Conservation (phyloP, 306 rosid species). For the Parietaria judaica region DNA sequence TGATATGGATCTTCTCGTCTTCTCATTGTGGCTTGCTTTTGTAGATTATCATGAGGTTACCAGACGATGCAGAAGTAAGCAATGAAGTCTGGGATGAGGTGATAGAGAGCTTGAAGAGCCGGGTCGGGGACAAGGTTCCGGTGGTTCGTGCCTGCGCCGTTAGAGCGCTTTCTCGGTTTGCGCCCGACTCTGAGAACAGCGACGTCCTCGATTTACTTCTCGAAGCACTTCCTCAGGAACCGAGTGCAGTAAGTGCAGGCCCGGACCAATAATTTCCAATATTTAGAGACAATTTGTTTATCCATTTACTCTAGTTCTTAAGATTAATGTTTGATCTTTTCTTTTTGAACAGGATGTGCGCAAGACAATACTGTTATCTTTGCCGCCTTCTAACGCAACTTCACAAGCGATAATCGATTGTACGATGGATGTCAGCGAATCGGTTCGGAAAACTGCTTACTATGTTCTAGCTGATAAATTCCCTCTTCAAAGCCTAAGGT, state of each 20-base stretch:
- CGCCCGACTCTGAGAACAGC: constrained; percentile 60
- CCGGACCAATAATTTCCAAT: no score
- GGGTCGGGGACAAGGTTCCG: constrained; percentile 67
- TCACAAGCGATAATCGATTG: constrained; percentile 75
- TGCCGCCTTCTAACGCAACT: constrained; percentile 79
- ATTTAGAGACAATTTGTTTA: no score
- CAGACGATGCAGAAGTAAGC: constrained; percentile 92
- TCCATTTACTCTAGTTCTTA: no score
- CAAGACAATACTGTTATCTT: constrained; percentile 72
- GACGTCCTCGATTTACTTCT: constrained; percentile 75
- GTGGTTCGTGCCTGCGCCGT: constrained; percentile 68
- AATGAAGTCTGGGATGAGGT: constrained; percentile 83
- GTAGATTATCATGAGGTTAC: constrained; percentile 80
- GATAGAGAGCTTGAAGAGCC: constrained; percentile 68
- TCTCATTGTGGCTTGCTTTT: constrained; percentile 22
- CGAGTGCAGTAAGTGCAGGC: constrained; percentile 75
- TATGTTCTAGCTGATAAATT: constrained; percentile 79
- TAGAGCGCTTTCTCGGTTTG: constrained; percentile 94
- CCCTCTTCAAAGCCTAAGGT: constrained; percentile 98
- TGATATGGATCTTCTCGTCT: not conserved
- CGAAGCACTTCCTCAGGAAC: constrained; percentile 62
- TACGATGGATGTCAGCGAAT: constrained; percentile 83
- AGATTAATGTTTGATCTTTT: constrained; percentile 1
- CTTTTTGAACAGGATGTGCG: constrained; percentile 69
- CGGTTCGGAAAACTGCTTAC: constrained; percentile 84